Base-by-base conservation (phyloP, 2,329 filamentous ascomycete species). In the Scedosporium apiospermum region DNA sequence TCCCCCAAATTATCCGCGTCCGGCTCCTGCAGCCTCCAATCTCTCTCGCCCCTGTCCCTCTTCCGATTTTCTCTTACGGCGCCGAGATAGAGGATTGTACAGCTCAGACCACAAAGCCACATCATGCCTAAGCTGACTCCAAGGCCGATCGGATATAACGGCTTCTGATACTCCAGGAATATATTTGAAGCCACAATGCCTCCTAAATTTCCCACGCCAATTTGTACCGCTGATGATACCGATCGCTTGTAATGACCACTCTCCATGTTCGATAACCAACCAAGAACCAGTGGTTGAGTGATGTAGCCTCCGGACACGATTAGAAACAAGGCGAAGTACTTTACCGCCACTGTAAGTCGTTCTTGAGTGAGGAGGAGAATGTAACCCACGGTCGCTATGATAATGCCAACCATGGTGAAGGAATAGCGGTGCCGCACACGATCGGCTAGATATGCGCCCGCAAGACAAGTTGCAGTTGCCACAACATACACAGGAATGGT, bases 171-270 rank as follows among this genome's bases (percentile, higher is more conserved):
- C 3, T 72, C 66, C 42, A 82, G 67, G 66, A 80, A 91, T 65
- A 91, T 87, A 68, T 91, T 91, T 53, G 77, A 80, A 10, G 75
- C 78, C 41, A 91, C 84, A 9, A 90, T 82, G 12, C 88, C 88
- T 67, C 90, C 90, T 14, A 91, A 74, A 66, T 92, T 91, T 6
- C 89, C 88, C 86, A 87, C 90, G 3, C 84, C 88, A 53, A 91
- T 89, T n/a, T 91, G 84, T 67, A 91, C 82, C 0, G 89, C 89
- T 0, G 91, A 71, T 0, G 86, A 85, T 30, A 91, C 82, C 27
- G 88, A 89, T 18, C 89, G 81, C 71, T 91, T 91, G 69, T 71
- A 63, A 0, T 69, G 70, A 0, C 71, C 71, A 69, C 91, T 88
- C 12, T 84, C 80, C 63, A 90, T 91, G 70, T 91, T 91, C 58